phyloP scores from a whole-genome alignment of 1,284 basidiomycete species.

The Malassezia dermatis region DNA sequence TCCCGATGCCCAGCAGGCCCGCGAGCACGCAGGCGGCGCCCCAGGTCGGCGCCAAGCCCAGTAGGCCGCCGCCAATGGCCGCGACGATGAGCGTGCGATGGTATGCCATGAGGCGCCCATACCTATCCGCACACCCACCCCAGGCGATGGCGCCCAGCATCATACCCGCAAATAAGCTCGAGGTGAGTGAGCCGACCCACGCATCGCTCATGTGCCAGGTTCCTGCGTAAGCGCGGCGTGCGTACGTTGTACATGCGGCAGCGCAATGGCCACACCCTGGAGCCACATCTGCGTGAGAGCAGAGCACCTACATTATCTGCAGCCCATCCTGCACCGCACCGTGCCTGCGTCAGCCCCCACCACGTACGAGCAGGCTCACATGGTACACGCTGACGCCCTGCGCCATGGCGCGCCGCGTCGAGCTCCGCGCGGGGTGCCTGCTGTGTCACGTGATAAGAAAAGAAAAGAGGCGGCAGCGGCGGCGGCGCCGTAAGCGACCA shows the following conservation, averaged over 20 bases:
- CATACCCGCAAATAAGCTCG: conserved; percentile 82
- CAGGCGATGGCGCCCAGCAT: conserved; percentile 72
- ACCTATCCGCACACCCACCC: conserved; percentile 48
- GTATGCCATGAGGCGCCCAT: conserved; percentile 75
- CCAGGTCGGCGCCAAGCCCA: conserved; percentile 67
- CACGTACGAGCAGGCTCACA: conserved; percentile 25
- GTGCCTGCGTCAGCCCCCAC: neutral
- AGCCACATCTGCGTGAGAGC: conserved; percentile 33
- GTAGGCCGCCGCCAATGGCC: conserved; percentile 67
- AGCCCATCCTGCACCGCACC: conserved; percentile 36
- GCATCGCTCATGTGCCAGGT: conserved; percentile 61
- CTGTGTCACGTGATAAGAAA: conserved; percentile 3
- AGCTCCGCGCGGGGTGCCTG: neutral
- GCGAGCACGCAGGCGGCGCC: conserved; percentile 62
- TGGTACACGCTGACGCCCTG: conserved; percentile 28
- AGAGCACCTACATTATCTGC: conserved; percentile 26
- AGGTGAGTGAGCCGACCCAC: conserved; percentile 64
- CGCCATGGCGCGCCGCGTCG: neutral
- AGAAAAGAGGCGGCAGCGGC: conserved; percentile 1
- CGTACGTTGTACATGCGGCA: conserved; percentile 76
- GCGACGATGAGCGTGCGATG: conserved; percentile 85
- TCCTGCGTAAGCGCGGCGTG: conserved; percentile 44
- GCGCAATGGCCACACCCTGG: conserved; percentile 63
- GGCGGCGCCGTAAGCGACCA: conserved; percentile 5
- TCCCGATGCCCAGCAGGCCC: conserved; percentile 80